Conservation (phyloP, 371 early-diverging fungal species). For the Mucor irregularis region DNA sequence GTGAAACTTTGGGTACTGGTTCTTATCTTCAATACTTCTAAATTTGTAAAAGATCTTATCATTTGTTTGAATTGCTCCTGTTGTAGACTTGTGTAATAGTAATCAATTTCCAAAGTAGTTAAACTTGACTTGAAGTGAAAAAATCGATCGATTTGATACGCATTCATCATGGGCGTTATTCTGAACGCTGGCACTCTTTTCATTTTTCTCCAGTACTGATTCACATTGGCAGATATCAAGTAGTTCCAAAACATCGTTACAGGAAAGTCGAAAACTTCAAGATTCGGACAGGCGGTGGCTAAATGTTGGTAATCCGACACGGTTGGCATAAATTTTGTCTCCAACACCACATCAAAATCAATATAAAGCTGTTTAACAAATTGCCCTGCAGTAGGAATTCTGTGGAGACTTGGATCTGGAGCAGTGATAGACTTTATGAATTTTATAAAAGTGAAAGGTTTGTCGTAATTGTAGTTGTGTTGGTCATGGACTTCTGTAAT, state of each 20-base stretch:
- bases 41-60: constrained; percentile 3
- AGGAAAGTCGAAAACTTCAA: constrained; percentile 2
- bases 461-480: background rate
- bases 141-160: background rate
- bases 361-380: constrained; percentile 2
- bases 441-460: background rate
- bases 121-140: background rate
- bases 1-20: constrained; percentile 5
- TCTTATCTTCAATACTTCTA: constrained; percentile 6
- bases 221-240: background rate
- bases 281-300: constrained; percentile 10
- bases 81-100: background rate
- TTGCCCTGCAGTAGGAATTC: background rate
- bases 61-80: background rate
- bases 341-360: constrained; percentile 6
- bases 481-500: background rate
- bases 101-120: background rate
- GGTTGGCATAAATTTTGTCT: constrained; percentile 11
- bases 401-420: background rate
- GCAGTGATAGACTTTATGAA: background rate
- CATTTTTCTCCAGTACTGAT: background rate
- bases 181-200: background rate
- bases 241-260: constrained; percentile 16
- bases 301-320: constrained; percentile 8
- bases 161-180: background rate